These are phyloP conservation scores for Sanguinoderma infundibulare DNA, from an alignment of 1,284 basidiomycete genomes.

Conservation along the genomic window DNA sequence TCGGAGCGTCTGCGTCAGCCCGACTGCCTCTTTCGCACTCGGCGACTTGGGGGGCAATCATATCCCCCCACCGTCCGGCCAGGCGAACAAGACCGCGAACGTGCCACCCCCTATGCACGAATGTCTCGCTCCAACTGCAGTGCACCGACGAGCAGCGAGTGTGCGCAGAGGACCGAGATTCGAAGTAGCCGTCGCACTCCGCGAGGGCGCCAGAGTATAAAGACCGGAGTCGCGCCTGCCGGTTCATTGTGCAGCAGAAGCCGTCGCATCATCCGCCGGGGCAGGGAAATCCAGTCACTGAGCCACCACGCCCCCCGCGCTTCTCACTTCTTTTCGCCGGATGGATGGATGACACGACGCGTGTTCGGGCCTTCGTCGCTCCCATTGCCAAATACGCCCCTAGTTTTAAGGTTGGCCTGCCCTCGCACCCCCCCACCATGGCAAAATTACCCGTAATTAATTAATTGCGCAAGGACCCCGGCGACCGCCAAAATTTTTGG, in stretches of 20 bases:
- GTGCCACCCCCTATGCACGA: background rate
- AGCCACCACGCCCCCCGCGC: conserved; percentile 25
- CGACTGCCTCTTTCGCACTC: conserved; percentile 6
- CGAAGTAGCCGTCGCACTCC: background rate
- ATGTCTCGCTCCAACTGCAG: background rate
- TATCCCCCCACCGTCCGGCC: background rate
- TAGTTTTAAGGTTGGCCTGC: conserved; percentile 6
- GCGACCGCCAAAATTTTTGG: conserved; percentile 4
- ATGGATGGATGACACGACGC: conserved; percentile 17
- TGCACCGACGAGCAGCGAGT: background rate
- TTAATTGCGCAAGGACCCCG: conserved; percentile 6
- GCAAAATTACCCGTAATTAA: background rate
- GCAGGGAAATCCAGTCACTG: conserved; percentile 9
- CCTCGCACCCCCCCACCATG: background rate
- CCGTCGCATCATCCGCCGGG: conserved; percentile 8
- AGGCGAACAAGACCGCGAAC: background rate
- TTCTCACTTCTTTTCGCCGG: conserved; percentile 25
- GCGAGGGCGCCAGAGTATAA: background rate
- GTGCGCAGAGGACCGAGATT: background rate
- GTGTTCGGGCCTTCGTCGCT: conserved; percentile 14
- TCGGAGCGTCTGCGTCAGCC: conserved; percentile 8
- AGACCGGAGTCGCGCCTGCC: conserved; percentile 5
- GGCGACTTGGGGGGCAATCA: conserved; percentile 6
- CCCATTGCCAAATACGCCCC: conserved; percentile 6
- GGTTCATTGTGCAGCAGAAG: background rate